Base-by-base conservation (phyloP, 2,329 filamentous ascomycete species). In the Thelonectria olida region DNA sequence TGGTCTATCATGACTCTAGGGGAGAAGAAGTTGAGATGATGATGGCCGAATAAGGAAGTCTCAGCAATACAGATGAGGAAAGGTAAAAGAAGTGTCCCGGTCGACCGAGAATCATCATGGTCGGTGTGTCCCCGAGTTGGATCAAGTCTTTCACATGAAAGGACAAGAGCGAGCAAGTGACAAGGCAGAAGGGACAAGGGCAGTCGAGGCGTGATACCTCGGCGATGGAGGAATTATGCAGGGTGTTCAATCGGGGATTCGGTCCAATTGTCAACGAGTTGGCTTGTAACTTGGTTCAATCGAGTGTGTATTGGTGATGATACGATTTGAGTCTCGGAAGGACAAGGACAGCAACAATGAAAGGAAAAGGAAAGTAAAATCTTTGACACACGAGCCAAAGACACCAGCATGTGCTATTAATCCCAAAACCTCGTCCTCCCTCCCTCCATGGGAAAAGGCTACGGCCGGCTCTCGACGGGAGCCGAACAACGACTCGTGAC, bases 1-100 rank as follows among this genome's bases (percentile, higher is more conserved):
- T 98, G 95, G 79, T 98, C 95, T 88, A 88, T 79, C 86, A 88
- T 88, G 61, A 53, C 69, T 61, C 52, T 68, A 62, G 39, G 17
- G 9, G 25, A 58, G 28, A 48, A 41, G 15, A 22, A 13, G 44
- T 22, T 54, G 27, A 19, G 27, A 39, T 34, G 51, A 22, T 39
- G 25, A 20, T 47, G 58, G 23, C 47, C 39, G 23, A 39, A 53
- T 27, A 51, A 19, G 34, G 42, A 48, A 39, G 58, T 53, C 48
- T 49, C 53, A 38, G 48, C 28, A 10, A 47, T 23, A 38, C 44
- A 41, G 28, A 47, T 36, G 56, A 36, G 47, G 15, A 64, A 34
- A 58, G 54, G 62, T 60, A 61, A 58, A 49, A 13, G 38, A 42
- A 56, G 38, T 50, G 50, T 64, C 63, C 58, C 54, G 52, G 50